phyloP scores from a whole-genome alignment of 129 eudicot genomes.

The Chrysanthemum lavandulifolium region DNA sequence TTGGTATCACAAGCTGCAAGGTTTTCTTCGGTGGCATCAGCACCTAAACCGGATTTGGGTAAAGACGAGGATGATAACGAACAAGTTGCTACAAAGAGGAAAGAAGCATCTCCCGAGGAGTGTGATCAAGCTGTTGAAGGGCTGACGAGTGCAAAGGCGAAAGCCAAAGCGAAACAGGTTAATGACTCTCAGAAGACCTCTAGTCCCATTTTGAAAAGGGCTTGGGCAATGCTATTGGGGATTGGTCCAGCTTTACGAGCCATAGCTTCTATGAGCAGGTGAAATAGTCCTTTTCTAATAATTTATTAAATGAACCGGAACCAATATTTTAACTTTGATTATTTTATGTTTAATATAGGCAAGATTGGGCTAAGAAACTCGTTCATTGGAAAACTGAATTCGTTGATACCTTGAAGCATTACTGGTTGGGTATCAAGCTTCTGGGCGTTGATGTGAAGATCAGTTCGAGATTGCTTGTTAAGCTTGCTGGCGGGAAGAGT shows the following conservation, averaged over 20 bases:
- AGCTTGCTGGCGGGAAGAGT: conserved; percentile 93
- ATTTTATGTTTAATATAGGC: conserved; percentile 45
- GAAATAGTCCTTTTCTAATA: conserved; percentile 9
- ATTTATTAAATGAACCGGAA: background rate
- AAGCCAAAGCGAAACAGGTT: conserved; percentile 63
- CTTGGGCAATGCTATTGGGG: conserved; percentile 73
- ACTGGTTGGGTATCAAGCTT: conserved; percentile 93
- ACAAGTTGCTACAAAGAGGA: conserved; percentile 57
- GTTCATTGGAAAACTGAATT: conserved; percentile 94
- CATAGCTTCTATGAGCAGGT: conserved; percentile 92
- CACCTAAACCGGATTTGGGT: conserved; percentile 59
- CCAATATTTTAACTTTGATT: background rate
- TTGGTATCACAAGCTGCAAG: conserved; percentile 35
- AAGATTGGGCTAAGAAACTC: conserved; percentile 91
- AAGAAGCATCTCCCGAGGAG: conserved; percentile 91
- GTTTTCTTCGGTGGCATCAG: conserved; percentile 54
- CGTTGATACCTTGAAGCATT: conserved; percentile 85
- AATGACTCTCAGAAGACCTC: conserved; percentile 57
- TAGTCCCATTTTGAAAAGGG: conserved; percentile 50
- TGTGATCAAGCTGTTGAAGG: conserved; percentile 98
- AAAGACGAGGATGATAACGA: conserved; percentile 55
- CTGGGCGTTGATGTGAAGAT: conserved; percentile 93
- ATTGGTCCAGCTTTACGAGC: conserved; percentile 90
- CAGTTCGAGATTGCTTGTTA: conserved; percentile 72
- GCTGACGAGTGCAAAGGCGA: conserved; percentile 70